Evolutionary conservation across 805 yeast species (phyloP).

Genomic region (Cyberlindnera samutprakarnensis): DNA sequence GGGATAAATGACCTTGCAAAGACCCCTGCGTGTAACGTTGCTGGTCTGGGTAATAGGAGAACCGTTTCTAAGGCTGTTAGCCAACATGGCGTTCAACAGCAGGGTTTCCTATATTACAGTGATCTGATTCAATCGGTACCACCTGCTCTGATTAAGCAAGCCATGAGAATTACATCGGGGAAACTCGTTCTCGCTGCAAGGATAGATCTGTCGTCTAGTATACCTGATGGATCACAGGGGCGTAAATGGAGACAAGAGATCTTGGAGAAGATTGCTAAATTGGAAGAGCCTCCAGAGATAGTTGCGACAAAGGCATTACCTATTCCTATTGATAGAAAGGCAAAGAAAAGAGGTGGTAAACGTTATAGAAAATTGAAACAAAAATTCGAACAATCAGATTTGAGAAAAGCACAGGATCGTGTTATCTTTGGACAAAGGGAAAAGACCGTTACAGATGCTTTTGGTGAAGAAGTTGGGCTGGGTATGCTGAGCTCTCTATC

Average conservation of each 20-base stretch:
- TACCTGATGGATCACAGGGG: conserved; percentile 49
- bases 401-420: conserved; percentile 76
- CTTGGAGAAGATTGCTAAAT: conserved; percentile 53
- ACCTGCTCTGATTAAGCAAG: conserved; percentile 53
- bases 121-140: conserved; percentile 55
- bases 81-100: conserved; percentile 43
- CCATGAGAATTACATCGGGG: conserved; percentile 71
- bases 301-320: conserved; percentile 58
- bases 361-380: conserved; percentile 75
- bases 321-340: conserved; percentile 58
- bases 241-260: conserved; percentile 53
- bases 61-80: conserved; percentile 33
- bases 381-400: conserved; percentile 71
- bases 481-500: conserved; percentile 48
- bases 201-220: conserved; percentile 49
- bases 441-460: conserved; percentile 49
- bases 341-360: conserved; percentile 83
- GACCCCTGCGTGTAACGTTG: conserved; percentile 78
- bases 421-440: conserved; percentile 78
- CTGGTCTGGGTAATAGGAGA: conserved; percentile 62
- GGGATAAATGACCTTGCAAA: conserved; percentile 57
- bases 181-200: conserved; percentile 80
- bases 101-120: conserved; percentile 61
- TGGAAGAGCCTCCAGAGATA: conserved; percentile 71
- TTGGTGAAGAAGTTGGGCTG: conserved; percentile 76